A percentile compares a stretch with the other conserved stretches of the same genome.
Conservation (phyloP, 2,329 filamentous ascomycete species). For the Colletotrichum cordylinicola region DNA sequence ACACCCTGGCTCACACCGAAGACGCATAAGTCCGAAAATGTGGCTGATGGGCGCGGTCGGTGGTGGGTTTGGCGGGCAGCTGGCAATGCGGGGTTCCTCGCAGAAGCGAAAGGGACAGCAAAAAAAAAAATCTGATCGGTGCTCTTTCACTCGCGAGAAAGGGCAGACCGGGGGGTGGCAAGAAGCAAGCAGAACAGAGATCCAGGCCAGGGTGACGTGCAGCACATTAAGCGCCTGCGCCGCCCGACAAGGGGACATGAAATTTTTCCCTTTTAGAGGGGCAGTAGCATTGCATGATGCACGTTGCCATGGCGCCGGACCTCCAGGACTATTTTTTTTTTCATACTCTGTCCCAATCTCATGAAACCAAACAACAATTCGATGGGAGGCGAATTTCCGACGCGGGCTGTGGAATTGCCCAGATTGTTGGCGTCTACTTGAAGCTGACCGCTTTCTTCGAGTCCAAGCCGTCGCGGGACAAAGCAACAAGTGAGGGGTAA, state of each 20-base stretch:
- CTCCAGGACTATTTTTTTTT: background rate
- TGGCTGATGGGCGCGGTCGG: background rate
- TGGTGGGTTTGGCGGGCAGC: background rate
- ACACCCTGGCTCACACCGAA: background rate
- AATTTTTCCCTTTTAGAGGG: background rate
- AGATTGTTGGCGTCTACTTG: background rate
- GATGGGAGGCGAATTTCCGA: background rate
- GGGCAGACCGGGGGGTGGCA: slow-evolving; percentile 9
- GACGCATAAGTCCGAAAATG: slow-evolving; percentile 13
- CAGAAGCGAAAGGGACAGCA: background rate
- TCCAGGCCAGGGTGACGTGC: slow-evolving; percentile 16
- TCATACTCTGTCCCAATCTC: background rate
- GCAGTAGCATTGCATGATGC: slow-evolving; percentile 14
- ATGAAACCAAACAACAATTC: background rate
- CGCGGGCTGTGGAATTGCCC: background rate
- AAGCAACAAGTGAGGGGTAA: background rate
- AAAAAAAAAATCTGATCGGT: slow-evolving; percentile 7
- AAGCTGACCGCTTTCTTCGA: background rate
- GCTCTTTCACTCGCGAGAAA: background rate
- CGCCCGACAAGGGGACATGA: background rate
- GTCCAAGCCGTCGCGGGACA: background rate
- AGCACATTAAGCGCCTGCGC: slow-evolving; percentile 16
- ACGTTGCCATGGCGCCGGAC: slow-evolving; percentile 8
- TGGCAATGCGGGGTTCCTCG: slow-evolving; percentile 7
- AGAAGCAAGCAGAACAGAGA: background rate